Base-by-base conservation (phyloP, 2,329 filamentous ascomycete genomes). In the Zelopaecilomyces penicillatus region DNA sequence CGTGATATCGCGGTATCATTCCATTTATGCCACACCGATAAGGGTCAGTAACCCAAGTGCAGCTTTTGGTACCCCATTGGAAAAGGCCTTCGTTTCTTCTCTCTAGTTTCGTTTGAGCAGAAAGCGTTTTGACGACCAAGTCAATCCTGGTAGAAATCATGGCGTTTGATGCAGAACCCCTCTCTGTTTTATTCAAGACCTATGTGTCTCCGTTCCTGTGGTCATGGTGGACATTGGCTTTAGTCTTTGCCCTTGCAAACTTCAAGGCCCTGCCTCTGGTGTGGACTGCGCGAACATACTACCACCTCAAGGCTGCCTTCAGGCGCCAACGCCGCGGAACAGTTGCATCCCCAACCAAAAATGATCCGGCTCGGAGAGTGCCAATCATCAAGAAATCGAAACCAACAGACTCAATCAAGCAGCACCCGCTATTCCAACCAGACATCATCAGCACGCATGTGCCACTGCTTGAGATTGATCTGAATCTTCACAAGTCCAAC, bases 401-500 rank as follows among this genome's bases (percentile, higher is more conserved):
- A 4, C 8, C 12, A 6, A n/a, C 11, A 8, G 34, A 46, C 6
- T 37, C 44, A 2, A 42, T 41, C 19, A 30, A 32, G 30, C 10
- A 39, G 7, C 44, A 46, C 30, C 44, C 44, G 2, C 34, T 46
- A 29, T 46, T 46, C 26, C 34, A 30, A 32, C 30, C 39, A 30
- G 44, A 42, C 19, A 12, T 39, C 28, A 46, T 42, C 11, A 42
- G 32, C 4, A 42, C 44, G 2, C 36, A 46, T 30, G 44, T 42
- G 9, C 30, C 44, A 6, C 35, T 39, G 6, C 10, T 38, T 7
- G 44, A 46, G 10, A 38, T 46, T 31, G 44, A 46, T 31, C 38
- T 46, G 34, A 46, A 46, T 31, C 11, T 46, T 11, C 44, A 46
- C 11, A 46, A 40, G 10, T 41, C 41, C n/a, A 43, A 46, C 26